Evolutionary conservation across 352 stramenopile genomes (phyloP).

Genomic region (Phytophthora constricta): DNA sequence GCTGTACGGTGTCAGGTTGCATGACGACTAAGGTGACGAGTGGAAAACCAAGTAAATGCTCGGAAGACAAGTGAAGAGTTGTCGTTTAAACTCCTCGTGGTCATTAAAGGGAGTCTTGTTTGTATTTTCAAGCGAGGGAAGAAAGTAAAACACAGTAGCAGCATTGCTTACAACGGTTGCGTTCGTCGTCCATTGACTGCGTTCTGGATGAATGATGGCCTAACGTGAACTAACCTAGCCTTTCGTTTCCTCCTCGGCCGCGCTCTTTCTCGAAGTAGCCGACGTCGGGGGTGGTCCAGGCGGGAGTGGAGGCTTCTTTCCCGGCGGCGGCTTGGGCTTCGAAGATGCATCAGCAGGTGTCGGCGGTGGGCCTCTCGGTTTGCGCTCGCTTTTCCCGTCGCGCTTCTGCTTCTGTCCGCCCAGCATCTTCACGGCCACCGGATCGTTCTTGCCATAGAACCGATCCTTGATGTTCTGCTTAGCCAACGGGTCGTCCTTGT

Average conservation of each 20-base stretch:
- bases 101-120: conserved; percentile 12
- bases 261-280: conserved; percentile 17
- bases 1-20: conserved; percentile 68
- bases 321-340: conserved; percentile 68
- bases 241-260: conserved; percentile 40
- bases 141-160: neutral
- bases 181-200: neutral
- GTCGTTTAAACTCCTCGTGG: no score
- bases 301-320: conserved; percentile 70
- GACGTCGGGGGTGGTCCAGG: conserved; percentile 56
- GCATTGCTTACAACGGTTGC: neutral
- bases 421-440: conserved; percentile 93
- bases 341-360: conserved; percentile 22
- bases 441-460: conserved; percentile 95
- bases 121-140: conserved; percentile 17
- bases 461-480: conserved; percentile 97
- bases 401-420: conserved; percentile 39
- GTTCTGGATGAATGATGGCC: conserved; percentile 10
- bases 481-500: conserved; percentile 92
- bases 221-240: conserved; percentile 32
- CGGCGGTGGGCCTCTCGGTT: conserved; percentile 27
- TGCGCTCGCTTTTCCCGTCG: conserved; percentile 31
- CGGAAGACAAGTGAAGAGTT: no score
- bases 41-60: no score
- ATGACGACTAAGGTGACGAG: conserved; percentile 56